Base-by-base conservation (phyloP, 352 stramenopile species). In the Phytophthora fragariae region DNA sequence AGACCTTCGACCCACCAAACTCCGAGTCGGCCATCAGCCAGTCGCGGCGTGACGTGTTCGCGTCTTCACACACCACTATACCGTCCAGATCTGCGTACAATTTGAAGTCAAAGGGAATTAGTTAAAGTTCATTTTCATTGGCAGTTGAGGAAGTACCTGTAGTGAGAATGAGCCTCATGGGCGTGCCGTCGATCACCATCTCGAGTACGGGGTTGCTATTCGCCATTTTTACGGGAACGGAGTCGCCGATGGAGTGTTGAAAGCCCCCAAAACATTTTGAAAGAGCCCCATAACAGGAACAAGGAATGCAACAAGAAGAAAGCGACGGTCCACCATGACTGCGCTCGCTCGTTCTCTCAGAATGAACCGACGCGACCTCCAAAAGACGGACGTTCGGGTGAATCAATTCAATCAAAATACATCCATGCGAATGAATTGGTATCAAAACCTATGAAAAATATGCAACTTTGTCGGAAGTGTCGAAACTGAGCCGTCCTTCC, bases 21-120 rank as follows among this genome's bases (percentile, higher is more conserved):
- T 78, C 61, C 14, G 66, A 67, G 61, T 78, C 66, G 14, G 47
- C 75, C 60, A 75, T 69, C n/a, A 65, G 49, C 71, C 71, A 78
- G 35, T 75, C 57, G 50, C 66, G 65, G n/a, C 61, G 71, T 21
- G 50, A 75, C 37, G 53, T 75, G 41, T 49, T 65, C 1, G 61
- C 66, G 33, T 78, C 66, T 47, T 65, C 50, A 35, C 71, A 78
- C 12, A 78, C 66, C 9, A 75, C 49, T n/a, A 78, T 59, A 1
- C 71, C 71, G 41, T 75, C 71, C 6, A 75, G n/a, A 56, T 78
- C 71, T 78, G 50, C 33, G 21, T 7, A 3, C 27, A 31, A 31
- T 31, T 31, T 31, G 27, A 31, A 31, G 27, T 31, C 7, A 31
- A 27, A 27, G 8, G 8, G 5, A 41, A 10, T 41, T 41, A 41